Evolutionary conservation across 345 rosid species (phyloP).

Genomic region (Durio zibethinus): DNA sequence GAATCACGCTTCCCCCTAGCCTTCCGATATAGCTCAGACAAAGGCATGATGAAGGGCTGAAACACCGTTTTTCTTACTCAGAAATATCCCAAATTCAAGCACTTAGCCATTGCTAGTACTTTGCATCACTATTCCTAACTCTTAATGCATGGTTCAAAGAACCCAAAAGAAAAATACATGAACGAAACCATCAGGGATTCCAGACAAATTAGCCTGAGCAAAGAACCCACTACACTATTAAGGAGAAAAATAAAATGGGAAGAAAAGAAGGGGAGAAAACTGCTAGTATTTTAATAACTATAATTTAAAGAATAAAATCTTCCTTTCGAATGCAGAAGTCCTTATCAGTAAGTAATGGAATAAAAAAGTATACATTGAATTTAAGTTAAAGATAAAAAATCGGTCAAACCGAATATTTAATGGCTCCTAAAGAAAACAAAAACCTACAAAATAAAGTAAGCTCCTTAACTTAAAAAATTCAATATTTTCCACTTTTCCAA

Average conservation of each 20-base stretch:
- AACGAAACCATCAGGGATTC: constrained; percentile 28
- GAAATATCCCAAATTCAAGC: constrained; percentile 22
- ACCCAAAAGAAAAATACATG: neutral
- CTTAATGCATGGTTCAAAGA: too few species aligned
- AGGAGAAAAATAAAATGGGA: neutral
- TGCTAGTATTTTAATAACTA: neutral
- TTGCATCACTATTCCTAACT: constrained; percentile 5
- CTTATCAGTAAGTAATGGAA: neutral
- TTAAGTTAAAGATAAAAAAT: neutral
- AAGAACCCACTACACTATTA: neutral
- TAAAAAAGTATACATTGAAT: neutral
- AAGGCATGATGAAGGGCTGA: constrained; percentile 54
- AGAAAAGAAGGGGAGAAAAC: too few species aligned
- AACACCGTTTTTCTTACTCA: constrained; percentile 1
- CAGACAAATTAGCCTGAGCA: constrained; percentile 20
- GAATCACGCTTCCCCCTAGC: constrained; percentile 40
- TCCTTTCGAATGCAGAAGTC: neutral
- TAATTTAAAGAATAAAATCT: neutral
- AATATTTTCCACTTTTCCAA: constrained; percentile 10
- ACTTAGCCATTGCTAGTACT: constrained; percentile 23
- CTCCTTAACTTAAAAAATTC: neutral
- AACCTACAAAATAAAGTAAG: neutral
- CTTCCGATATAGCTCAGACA: constrained; percentile 65
- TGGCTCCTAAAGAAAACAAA: neutral
- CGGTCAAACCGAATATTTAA: neutral